phyloP scores from a whole-genome alignment of 2,329 filamentous ascomycete genomes.

The Diaporthe helianthi region DNA sequence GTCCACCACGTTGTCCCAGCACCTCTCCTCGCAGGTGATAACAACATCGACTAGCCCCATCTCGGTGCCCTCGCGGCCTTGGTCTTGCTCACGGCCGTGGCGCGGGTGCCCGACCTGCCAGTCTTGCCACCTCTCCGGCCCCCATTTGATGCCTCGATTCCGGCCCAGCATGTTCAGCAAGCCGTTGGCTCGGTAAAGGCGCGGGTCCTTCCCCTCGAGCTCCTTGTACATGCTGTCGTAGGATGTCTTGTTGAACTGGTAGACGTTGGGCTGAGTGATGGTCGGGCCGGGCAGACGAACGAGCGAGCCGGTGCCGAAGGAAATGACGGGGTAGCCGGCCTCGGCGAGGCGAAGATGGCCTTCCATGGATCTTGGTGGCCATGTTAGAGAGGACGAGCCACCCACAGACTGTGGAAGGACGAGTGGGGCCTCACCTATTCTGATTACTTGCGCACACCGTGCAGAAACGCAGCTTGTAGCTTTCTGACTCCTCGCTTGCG shows the following conservation, averaged over 20 bases:
- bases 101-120: slow-evolving; percentile 90
- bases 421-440: slow-evolving; percentile 71
- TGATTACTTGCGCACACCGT: slow-evolving; percentile 99
- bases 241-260: slow-evolving; percentile 96
- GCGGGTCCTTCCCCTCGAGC: slow-evolving; percentile 81
- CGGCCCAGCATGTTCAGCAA: slow-evolving; percentile 95
- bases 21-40: slow-evolving; percentile 96
- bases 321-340: slow-evolving; percentile 92
- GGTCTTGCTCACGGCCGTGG: slow-evolving; percentile 76
- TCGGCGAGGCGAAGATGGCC: slow-evolving; percentile 92
- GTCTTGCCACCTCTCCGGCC: slow-evolving; percentile 96
- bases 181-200: slow-evolving; percentile 90
- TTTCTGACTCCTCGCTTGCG: slow-evolving; percentile 56
- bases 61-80: slow-evolving; percentile 82
- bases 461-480: slow-evolving; percentile 93
- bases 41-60: slow-evolving; percentile 91
- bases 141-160: slow-evolving; percentile 92
- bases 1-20: slow-evolving; percentile 97
- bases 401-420: slow-evolving; percentile 17
- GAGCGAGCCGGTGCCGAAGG: slow-evolving; percentile 93
- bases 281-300: slow-evolving; percentile 91
- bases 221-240: slow-evolving; percentile 96
- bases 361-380: slow-evolving; percentile 83
- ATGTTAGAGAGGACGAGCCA: slow-evolving; percentile 32
- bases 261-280: slow-evolving; percentile 94